Evolutionary conservation across 2,329 filamentous ascomycete species (phyloP).

Genomic region (Ceratocystis cacaofunesta): DNA sequence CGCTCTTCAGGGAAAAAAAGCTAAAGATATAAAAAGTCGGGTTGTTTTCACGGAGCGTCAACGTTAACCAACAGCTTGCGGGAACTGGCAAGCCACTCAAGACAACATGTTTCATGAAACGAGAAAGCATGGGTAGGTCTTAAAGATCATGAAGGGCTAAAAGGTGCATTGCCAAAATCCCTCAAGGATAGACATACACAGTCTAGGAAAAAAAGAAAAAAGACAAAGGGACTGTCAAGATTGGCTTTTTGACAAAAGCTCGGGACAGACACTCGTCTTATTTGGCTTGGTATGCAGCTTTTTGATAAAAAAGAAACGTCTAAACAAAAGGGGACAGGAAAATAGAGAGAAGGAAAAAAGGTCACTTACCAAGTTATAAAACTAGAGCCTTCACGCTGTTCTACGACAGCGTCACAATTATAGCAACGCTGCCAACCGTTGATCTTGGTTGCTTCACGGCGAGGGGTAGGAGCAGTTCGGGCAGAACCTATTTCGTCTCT

Average conservation of each 20-base stretch:
- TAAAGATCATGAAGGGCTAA: neutral
- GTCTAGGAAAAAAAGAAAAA: no score
- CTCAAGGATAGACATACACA: neutral
- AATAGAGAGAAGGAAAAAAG: constrained; percentile 4
- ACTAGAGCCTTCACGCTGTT: constrained; percentile 70
- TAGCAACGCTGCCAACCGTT: constrained; percentile 64
- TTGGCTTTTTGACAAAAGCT: neutral
- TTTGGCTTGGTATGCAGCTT: neutral
- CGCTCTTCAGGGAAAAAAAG: neutral
- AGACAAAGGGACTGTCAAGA: neutral
- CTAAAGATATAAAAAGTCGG: neutral
- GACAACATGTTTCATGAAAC: neutral
- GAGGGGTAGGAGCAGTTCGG: constrained; percentile 14
- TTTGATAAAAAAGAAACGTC: neutral
- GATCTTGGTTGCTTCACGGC: constrained; percentile 38
- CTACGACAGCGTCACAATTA: constrained; percentile 58
- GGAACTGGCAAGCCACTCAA: constrained; percentile 1
- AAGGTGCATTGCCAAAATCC: neutral
- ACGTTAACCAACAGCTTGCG: neutral
- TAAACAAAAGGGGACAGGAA: neutral
- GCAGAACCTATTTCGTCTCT: constrained; percentile 15
- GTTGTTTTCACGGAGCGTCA: neutral
- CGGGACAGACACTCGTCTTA: neutral
- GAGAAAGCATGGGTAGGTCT: neutral
- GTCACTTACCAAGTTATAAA: constrained; percentile 67